Percentiles rank a stretch among this genome's conserved stretches.
phyloP scores from a whole-genome alignment of 176 grass and related monocot species.

The Panicum miliaceum region DNA sequence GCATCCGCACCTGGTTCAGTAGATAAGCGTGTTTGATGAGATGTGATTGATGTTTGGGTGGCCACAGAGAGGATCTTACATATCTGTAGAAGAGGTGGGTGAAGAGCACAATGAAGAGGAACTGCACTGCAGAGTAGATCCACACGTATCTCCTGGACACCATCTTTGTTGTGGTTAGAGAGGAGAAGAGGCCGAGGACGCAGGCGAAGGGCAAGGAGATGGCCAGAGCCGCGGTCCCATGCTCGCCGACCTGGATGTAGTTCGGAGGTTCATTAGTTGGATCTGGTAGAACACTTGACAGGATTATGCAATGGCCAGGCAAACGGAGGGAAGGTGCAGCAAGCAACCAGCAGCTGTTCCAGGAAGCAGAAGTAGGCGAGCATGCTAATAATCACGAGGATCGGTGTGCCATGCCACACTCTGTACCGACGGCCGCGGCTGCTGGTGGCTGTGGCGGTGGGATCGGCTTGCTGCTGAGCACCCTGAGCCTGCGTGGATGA shows the following conservation, averaged over 20 bases:
- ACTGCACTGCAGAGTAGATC: conserved; percentile 53
- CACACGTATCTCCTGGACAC: conserved; percentile 44
- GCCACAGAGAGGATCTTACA: not conserved
- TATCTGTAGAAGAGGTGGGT: conserved; percentile 63
- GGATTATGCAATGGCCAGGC: not conserved
- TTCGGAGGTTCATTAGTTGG: no score
- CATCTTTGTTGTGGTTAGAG: conserved; percentile 47
- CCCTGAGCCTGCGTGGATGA: not conserved
- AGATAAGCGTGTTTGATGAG: not conserved
- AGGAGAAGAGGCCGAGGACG: conserved; percentile 56
- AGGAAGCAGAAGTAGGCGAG: conserved; percentile 84
- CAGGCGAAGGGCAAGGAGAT: conserved; percentile 50
- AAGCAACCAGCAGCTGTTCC: conserved; percentile 62
- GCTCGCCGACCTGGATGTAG: conserved; percentile 35
- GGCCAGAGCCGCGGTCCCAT: conserved; percentile 48
- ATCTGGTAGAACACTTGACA: not conserved
- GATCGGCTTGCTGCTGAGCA: not conserved
- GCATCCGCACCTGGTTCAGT: conserved; percentile 32
- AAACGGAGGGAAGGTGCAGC: not conserved
- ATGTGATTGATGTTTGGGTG: not conserved
- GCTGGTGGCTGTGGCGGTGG: not conserved
- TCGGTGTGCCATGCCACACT: conserved; percentile 51
- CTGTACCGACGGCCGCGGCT: not conserved
- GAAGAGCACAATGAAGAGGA: conserved; percentile 58
- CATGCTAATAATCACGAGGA: conserved; percentile 61